These are phyloP conservation scores for Coemansia sp. DNA, from an alignment of 192 early-diverging fungal genomes.

Conservation along the genomic window DNA sequence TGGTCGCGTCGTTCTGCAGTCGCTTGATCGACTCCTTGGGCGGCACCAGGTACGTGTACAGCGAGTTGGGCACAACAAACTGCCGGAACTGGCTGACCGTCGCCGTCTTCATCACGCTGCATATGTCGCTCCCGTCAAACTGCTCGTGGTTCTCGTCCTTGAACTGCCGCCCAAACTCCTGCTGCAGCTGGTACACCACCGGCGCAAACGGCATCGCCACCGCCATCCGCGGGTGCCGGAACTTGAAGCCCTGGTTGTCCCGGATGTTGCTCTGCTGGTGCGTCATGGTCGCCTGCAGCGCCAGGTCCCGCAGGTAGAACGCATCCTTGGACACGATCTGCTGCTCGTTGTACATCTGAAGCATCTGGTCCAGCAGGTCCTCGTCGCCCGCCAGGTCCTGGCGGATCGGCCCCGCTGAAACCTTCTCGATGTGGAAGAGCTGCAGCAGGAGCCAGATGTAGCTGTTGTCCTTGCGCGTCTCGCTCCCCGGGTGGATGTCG, in stretches of 20 bases:
- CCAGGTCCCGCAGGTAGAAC: conserved; percentile 73
- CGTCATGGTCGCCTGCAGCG: conserved; percentile 71
- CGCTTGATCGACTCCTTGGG: conserved; percentile 31
- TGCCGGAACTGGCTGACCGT: conserved; percentile 49
- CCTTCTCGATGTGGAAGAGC: conserved; percentile 70
- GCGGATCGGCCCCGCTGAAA: conserved; percentile 61
- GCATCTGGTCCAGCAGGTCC: conserved; percentile 69
- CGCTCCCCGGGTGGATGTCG: conserved; percentile 48
- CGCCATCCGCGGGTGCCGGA: conserved; percentile 68
- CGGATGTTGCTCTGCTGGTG: conserved; percentile 66
- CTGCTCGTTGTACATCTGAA: conserved; percentile 73
- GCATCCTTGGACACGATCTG: conserved; percentile 73
- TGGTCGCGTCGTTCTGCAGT: conserved; percentile 40
- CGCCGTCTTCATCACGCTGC: conserved; percentile 46
- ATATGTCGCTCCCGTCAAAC: conserved; percentile 22
- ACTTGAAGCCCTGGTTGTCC: conserved; percentile 70
- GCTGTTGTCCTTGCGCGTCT: conserved; percentile 68
- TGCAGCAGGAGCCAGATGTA: conserved; percentile 75
- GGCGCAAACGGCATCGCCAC: conserved; percentile 64
- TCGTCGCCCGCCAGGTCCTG: conserved; percentile 71
- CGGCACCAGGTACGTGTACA: conserved; percentile 54
- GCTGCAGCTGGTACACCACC: conserved; percentile 39
- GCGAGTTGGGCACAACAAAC: conserved; percentile 47
- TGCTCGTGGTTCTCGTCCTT: conserved; percentile 40
- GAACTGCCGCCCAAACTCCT: conserved; percentile 47